Evolutionary conservation across 805 yeast species (phyloP).

Genomic region (Tetrapisispora pingtungensis): DNA sequence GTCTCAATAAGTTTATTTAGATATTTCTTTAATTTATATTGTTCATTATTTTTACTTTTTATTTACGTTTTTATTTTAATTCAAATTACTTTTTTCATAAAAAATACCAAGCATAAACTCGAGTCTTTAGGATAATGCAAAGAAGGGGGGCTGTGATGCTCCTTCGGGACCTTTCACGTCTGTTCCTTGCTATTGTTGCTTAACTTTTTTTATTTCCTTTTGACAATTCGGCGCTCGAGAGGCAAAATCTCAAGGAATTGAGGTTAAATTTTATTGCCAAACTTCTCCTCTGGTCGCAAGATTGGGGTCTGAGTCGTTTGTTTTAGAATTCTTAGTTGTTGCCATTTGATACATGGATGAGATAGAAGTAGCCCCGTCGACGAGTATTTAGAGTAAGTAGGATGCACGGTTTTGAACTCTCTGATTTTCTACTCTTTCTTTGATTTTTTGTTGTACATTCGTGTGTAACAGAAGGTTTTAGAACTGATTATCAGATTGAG

Average conservation of each 20-base stretch:
- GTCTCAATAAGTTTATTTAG: too few species aligned
- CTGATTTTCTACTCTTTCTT: slow-evolving; percentile 5
- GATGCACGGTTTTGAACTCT: slow-evolving; percentile 32
- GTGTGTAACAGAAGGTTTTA: neutral
- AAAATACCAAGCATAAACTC: slow-evolving; percentile 19
- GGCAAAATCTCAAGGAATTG: slow-evolving; percentile 38
- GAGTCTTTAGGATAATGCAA: slow-evolving; percentile 16
- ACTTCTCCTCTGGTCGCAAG: slow-evolving; percentile 29
- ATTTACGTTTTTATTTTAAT: neutral
- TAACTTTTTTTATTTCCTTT: slow-evolving; percentile 18
- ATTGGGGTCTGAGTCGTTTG: slow-evolving; percentile 26
- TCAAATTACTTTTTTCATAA: neutral
- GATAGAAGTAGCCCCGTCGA: slow-evolving; percentile 96
- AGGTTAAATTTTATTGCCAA: slow-evolving; percentile 5
- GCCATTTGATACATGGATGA: slow-evolving; percentile 39
- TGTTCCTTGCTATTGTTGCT: slow-evolving; percentile 27
- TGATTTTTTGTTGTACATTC: neutral
- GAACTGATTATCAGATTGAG: slow-evolving; percentile 35
- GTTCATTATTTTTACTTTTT: neutral
- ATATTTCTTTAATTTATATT: too few species aligned
- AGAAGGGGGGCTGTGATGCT: slow-evolving; percentile 20
- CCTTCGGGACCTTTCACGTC: slow-evolving; percentile 13
- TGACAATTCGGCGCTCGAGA: slow-evolving; percentile 68
- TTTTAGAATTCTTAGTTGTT: slow-evolving; percentile 36
- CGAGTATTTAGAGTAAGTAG: slow-evolving; percentile 74